Evolutionary conservation across 2,329 filamentous ascomycete species (phyloP).

Genomic region (Fusarium staphyleae): DNA sequence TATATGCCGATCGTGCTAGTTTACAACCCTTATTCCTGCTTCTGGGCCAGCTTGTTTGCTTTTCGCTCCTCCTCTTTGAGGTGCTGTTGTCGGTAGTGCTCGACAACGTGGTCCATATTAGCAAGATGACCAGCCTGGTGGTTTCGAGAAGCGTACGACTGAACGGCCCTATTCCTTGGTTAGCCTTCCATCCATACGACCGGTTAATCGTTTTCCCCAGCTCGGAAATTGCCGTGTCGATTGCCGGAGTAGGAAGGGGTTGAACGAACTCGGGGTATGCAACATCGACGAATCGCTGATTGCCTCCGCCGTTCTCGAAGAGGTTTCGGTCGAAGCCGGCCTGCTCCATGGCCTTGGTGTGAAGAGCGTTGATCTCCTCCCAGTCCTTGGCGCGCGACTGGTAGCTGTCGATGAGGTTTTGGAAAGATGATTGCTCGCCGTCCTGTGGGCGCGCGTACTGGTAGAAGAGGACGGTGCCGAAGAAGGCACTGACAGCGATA

Average conservation of each 20-base stretch:
- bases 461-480: constrained; percentile 56
- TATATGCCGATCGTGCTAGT: constrained; percentile 38
- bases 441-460: constrained; percentile 55
- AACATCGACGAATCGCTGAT: constrained; percentile 58
- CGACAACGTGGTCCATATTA: constrained; percentile 63
- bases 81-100: constrained; percentile 64
- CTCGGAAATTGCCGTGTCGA: background rate
- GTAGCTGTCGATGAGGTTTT: constrained; percentile 56
- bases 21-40: constrained; percentile 44
- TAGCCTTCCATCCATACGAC: constrained; percentile 19
- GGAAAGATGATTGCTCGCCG: constrained; percentile 57
- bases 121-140: constrained; percentile 62
- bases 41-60: constrained; percentile 55
- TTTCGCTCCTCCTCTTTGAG: constrained; percentile 63
- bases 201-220: background rate
- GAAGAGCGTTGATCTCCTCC: constrained; percentile 61
- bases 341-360: constrained; percentile 61
- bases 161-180: constrained; percentile 53
- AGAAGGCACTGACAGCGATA: constrained; percentile 54
- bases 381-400: constrained; percentile 57
- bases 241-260: background rate
- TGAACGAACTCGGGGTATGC: constrained; percentile 65
- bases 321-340: constrained; percentile 65
- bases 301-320: constrained; percentile 54
- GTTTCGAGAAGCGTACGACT: constrained; percentile 59